Percentiles rank a stretch among this genome's conserved stretches.
phyloP scores from a whole-genome alignment of 2,329 filamentous ascomycete genomes.

The Nemania bipapillata region DNA sequence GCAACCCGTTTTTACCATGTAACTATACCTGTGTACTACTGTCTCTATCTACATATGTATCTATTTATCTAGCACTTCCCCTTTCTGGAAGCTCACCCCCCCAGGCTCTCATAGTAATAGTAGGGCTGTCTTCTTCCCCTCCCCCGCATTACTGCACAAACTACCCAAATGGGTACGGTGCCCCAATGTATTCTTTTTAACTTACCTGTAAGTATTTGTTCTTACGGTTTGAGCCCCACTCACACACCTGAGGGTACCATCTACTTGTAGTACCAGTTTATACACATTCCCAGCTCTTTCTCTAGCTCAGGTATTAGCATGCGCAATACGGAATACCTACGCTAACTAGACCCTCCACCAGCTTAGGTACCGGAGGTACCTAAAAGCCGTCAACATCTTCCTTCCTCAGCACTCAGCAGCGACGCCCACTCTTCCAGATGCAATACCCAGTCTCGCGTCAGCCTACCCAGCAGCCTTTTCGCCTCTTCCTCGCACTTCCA shows the following conservation, averaged over 20 bases:
- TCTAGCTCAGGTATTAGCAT: too few relatives aligned
- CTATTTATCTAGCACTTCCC: slow-evolving; percentile 25
- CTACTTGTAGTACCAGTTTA: too few relatives aligned
- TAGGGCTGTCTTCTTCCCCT: neutral
- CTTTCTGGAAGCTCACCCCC: slow-evolving; percentile 26
- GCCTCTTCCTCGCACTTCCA: slow-evolving; percentile 18
- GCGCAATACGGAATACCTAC: too few relatives aligned
- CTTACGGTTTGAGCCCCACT: too few relatives aligned
- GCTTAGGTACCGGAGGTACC: neutral
- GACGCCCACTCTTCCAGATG: slow-evolving; percentile 10
- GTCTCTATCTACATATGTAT: too few relatives aligned
- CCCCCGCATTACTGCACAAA: slow-evolving; percentile 12
- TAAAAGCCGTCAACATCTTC: slow-evolving; percentile 7
- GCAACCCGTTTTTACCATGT: slow-evolving; percentile 19
- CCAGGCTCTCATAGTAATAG: neutral
- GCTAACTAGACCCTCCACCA: neutral
- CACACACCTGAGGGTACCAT: too few relatives aligned
- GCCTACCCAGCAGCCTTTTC: slow-evolving; percentile 34
- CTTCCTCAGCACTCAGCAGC: neutral
- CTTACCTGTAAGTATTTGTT: neutral
- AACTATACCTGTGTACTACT: neutral
- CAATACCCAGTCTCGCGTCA: slow-evolving; percentile 38
- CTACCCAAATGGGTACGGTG: too few relatives aligned
- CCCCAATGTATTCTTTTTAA: too few relatives aligned
- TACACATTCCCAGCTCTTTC: too few relatives aligned